Conservation (phyloP, 1,284 basidiomycete genomes). For the Puccinia triticina region DNA sequence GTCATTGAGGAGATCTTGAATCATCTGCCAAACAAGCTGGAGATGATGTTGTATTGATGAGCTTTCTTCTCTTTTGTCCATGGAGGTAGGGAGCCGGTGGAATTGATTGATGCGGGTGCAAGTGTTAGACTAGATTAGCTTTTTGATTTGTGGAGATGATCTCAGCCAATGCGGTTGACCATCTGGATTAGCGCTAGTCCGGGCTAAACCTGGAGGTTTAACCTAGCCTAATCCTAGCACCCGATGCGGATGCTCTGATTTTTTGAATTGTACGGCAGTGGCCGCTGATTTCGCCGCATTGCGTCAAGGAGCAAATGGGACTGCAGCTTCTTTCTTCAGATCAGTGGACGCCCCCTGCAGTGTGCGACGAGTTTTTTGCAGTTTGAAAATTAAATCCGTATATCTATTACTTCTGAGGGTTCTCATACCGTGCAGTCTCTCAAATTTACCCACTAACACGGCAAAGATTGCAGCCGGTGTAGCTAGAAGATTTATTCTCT, state of each 20-base stretch:
- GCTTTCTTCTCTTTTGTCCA: neutral
- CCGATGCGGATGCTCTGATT: conserved; percentile 25
- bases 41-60: neutral
- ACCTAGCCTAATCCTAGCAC: neutral
- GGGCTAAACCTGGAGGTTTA: neutral
- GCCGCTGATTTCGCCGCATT: no score
- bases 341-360: no score
- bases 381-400: no score
- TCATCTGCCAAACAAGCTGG: neutral
- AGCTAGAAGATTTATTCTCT: no score
- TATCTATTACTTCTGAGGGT: no score
- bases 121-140: neutral
- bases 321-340: no score
- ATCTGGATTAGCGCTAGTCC: neutral
- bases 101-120: neutral
- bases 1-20: neutral
- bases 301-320: no score
- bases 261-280: no score
- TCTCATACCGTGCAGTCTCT: no score
- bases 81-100: neutral
- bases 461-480: no score
- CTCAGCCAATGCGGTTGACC: conserved; percentile 7
- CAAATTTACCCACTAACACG: no score
- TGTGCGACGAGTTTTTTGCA: no score
- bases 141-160: neutral